Base-by-base conservation (phyloP, 306 rosid genomes). In the Elaeagnus macrophylla region DNA sequence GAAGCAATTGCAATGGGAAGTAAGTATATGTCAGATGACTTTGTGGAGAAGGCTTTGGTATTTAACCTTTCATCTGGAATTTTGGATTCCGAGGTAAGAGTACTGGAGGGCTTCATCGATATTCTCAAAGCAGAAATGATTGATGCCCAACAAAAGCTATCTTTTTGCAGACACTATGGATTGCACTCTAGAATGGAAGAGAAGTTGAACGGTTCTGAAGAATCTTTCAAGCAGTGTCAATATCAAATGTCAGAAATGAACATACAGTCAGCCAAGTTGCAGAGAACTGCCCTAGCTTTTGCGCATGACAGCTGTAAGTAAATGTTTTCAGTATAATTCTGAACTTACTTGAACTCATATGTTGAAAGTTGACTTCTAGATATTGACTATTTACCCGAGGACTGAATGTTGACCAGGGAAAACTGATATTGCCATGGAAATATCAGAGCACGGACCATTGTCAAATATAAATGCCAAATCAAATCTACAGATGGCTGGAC, bases 1-100 rank as follows among this genome's bases (percentile, higher is more conserved):
- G 95, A 93, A 66, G 73, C 73, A 48, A 63, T 79, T 79, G 74
- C 67, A 37, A 48, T 71, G 6, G 59, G 51, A 58, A 71, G 73
- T 69, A 59, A 66, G 72, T 50, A 62, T 63, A 39, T 72, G 49
- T 66, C 80, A 10, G 62, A 47, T 8, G 84, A 65, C 32, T 75
- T 72, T 12, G 58, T 80, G 66, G 94, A 77, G 68, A 80, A 75
- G 73, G 79, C 79, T 32, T 69, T 87, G 79, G 57, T 64, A 44
- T 79, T 80, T 60, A 89, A 84, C 75, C 79, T 82, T 42, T 76
- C 84, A 79, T 87, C 85, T 44, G 77, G 76, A 62, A 65, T 93
- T 67, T 80, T 93, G 57, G 85, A 80, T 68, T 80, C 85, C 12
- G 99, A 87, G 85, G 95, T 79, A 68, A 80, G 81, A 80, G 95